phyloP scores from a whole-genome alignment of 805 yeast species.

The Candida chilensis region DNA sequence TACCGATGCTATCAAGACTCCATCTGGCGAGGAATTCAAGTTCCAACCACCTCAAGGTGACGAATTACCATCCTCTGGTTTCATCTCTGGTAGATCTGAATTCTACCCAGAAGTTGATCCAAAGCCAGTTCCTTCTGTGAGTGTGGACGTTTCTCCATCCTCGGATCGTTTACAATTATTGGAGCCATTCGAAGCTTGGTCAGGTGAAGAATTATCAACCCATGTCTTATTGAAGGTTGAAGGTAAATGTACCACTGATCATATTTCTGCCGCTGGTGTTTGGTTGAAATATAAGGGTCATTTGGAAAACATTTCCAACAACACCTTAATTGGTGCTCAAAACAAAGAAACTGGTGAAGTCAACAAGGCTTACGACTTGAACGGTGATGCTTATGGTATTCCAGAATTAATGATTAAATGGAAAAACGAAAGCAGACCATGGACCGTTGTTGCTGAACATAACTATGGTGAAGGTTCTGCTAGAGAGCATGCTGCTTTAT shows the following conservation, averaged over 20 bases:
- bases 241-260: constrained; percentile 98
- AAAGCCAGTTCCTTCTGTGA: constrained; percentile 46
- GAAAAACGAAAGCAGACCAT: constrained; percentile 77
- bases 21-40: constrained; percentile 64
- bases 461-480: constrained; percentile 99
- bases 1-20: constrained; percentile 70
- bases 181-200: constrained; percentile 84
- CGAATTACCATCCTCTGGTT: constrained; percentile 78
- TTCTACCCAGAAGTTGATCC: constrained; percentile 73
- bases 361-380: constrained; percentile 79
- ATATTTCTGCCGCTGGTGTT: constrained; percentile 96
- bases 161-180: constrained; percentile 87
- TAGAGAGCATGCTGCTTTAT: constrained; percentile 96
- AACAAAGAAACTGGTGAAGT: constrained; percentile 97
- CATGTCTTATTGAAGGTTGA: constrained; percentile 82
- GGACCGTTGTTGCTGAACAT: constrained; percentile 96
- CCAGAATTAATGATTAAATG: constrained; percentile 97
- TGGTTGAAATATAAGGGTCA: constrained; percentile 99
- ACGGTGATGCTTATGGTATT: constrained; percentile 68
- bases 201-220: constrained; percentile 73
- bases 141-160: constrained; percentile 70
- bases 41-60: constrained; percentile 76
- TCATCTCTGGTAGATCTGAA: constrained; percentile 61
- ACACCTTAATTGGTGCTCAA: constrained; percentile 94
- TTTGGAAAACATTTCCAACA: constrained; percentile 88